Evolutionary conservation across 2,329 filamentous ascomycete species (phyloP), one percentile per base, ranked within the genome.

Genomic region (Tympanopsis confertula): DNA sequence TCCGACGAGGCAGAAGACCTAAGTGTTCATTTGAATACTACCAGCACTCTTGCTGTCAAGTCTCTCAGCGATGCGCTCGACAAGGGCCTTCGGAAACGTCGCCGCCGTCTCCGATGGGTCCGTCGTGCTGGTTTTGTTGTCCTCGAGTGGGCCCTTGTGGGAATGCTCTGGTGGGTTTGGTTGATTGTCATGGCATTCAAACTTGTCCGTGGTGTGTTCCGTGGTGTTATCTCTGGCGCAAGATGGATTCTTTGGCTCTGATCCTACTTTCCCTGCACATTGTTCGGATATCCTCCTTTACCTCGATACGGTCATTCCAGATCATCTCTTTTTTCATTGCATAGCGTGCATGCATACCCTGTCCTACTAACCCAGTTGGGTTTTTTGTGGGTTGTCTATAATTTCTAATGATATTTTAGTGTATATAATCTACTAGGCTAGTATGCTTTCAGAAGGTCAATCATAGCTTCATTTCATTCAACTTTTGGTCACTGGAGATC

Each of bases 141-240:
- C 10, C 30, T 33, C 15, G 30, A 33, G 17, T 33, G 30, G 30
- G 30, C 30, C 7, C 30, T 33, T 17, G 30, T 33, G 12, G 30
- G 30, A 7, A 33, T 33, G 30, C 30, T 33, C 12, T 33, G 30
- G 30, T 33, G 30, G 30, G 30, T 33, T 10, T 33, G 30, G 30
- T 33, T 33, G 30, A 33, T 33, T 7, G 30, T 33, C 15, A 33
- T 33, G 30, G 30, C 30, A 10, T 33, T 33, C 30, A 33, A 33
- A 15, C 10, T 33, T 7, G 7, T 33, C 17, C 30, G 30, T 15
- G 7, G 15, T 33, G 30, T 17, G 10, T 33, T 33, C 15, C 30
- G 30, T 13, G 30, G 30, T 13, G 30, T 15, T 12, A 33, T 33
- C 17, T 33, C 30, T 7, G 30, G 30, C 7, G 17, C 17, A 10